A percentile compares a stretch with the other conserved stretches of the same genome.
These are phyloP conservation scores for Termitomyces sp. DNA, from an alignment of 768 basidiomycete species.

Conservation along the genomic window DNA sequence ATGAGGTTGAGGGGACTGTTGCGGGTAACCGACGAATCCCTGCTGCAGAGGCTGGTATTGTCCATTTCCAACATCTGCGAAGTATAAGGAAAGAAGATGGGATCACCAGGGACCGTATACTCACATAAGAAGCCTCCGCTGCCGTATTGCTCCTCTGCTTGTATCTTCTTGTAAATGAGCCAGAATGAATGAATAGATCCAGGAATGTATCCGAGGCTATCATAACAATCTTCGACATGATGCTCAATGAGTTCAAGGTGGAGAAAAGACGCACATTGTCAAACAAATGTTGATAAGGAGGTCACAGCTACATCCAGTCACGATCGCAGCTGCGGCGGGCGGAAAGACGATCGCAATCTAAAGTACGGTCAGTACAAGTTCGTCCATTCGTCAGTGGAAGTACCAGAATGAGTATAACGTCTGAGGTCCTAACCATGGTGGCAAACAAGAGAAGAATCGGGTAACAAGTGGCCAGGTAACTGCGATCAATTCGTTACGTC, in stretches of 20 bases:
- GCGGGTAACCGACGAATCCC: slow-evolving; percentile 11
- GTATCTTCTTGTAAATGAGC: slow-evolving; percentile 88
- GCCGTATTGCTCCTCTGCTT: slow-evolving; percentile 77
- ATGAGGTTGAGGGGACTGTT: slow-evolving; percentile 27
- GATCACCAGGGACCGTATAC: slow-evolving; percentile 20
- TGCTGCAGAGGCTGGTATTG: slow-evolving; percentile 36
- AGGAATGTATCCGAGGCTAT: slow-evolving; percentile 73
- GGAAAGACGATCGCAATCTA: slow-evolving; percentile 80
- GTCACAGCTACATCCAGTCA: slow-evolving; percentile 84
- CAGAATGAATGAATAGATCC: slow-evolving; percentile 79
- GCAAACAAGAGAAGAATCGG: not conserved
- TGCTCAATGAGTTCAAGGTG: too few species aligned
- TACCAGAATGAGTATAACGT: slow-evolving; percentile 76
- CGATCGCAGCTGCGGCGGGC: slow-evolving; percentile 70
- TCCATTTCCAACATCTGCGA: slow-evolving; percentile 36
- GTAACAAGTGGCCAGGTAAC: not conserved
- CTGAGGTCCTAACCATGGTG: slow-evolving; percentile 58
- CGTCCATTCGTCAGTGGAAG: not conserved
- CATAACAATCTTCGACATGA: not conserved
- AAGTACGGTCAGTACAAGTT: not conserved
- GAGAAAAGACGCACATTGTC: slow-evolving; percentile 53
- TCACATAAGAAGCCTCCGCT: slow-evolving; percentile 70
- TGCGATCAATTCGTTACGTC: slow-evolving; percentile 12
- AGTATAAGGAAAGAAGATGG: not conserved
- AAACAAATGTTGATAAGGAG: slow-evolving; percentile 79